Percentiles rank a stretch among this genome's conserved stretches.
phyloP scores from a whole-genome alignment of 2,329 filamentous ascomycete species.

The Gyromitra esculenta region DNA sequence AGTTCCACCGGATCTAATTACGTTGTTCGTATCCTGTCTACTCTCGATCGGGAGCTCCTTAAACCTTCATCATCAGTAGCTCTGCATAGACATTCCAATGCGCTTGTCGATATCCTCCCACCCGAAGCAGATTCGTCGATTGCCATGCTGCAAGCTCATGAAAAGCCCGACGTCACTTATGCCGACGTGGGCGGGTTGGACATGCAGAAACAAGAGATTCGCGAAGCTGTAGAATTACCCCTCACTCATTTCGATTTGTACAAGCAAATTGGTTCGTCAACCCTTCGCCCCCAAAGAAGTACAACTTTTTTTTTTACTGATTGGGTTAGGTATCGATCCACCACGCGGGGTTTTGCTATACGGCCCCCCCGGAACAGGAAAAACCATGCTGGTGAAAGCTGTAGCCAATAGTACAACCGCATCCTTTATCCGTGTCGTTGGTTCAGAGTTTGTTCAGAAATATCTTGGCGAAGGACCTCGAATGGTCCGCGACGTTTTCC shows the following conservation, averaged over 20 bases:
- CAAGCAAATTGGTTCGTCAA: conserved; percentile 83
- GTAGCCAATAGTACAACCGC: conserved; percentile 98
- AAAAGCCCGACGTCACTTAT: conserved; percentile 98
- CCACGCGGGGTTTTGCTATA: conserved; percentile 96
- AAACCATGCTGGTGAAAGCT: conserved; percentile 79
- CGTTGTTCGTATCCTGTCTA: conserved; percentile 96
- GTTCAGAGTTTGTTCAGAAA: conserved; percentile 98
- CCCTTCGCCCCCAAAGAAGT: not conserved
- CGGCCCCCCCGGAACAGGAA: conserved; percentile 93
- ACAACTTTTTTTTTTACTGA: conserved; percentile 20
- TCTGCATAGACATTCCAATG: conserved; percentile 97
- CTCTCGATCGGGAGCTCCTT: conserved; percentile 95
- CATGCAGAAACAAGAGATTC: conserved; percentile 99
- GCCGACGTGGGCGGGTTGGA: conserved; percentile 96
- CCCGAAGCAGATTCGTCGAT: conserved; percentile 98
- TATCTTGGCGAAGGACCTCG: conserved; percentile 96
- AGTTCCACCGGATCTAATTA: conserved; percentile 99
- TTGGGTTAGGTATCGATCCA: conserved; percentile 78
- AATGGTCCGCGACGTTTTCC: conserved; percentile 99
- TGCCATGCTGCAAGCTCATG: conserved; percentile 93
- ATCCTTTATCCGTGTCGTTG: conserved; percentile 97
- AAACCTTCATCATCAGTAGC: conserved; percentile 98
- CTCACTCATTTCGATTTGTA: conserved; percentile 98
- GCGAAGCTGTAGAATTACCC: conserved; percentile 95
- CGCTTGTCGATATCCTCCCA: conserved; percentile 97